Evolutionary conservation across 805 yeast genomes (phyloP), one percentile per base, ranked within the genome.

Genomic region (Yamadazyma endophytica): DNA sequence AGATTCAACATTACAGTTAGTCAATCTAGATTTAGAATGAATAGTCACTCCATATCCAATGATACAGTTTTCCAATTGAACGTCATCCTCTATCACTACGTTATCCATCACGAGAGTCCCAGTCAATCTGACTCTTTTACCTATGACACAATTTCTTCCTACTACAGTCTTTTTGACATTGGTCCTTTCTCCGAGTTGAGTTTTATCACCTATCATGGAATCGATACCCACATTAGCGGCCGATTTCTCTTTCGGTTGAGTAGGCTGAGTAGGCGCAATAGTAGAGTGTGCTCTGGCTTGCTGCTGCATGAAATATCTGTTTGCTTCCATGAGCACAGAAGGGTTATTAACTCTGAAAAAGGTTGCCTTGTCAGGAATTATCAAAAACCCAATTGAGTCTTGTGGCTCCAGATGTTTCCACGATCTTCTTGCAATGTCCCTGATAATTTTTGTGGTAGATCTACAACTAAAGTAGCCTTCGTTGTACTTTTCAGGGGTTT

Each of bases 341-440:
- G 86, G 63, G 50, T 80, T 85, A 52, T 87, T 88, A 29, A 83
- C 71, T 44, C 97, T 74, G 37, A 85, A 70, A 49, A 89, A 89
- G 2, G 72, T 64, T 9, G 82, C 75, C 37, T 78, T 75, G 17
- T 71, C 64, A 3, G 96, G 95, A 17, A 89, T 53, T 15, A 79
- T 70, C 40, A 82, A 73, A 45, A 90, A 64, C 4, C 82, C 82
- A 12, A 92, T 73, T 1, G 79, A 73, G 33, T 79, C 85, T 40
- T 68, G 67, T 7, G 57, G 51, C 5, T 50, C 46, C 0, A 82
- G 67, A 52, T 88, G 96, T 46, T 73, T 75, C 98, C 98, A 92
- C 2, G 96, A 81, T 41, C 95, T 75, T 56, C 97, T 75, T 3
- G 95, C 94, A 36, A 90, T 59, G 49, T 88, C 96, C 49, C 97